A percentile compares a stretch with the other conserved stretches of the same genome.
These are phyloP conservation scores for Lasiodiplodia sp. DNA, from an alignment of 2,329 filamentous ascomycete species.

Conservation along the genomic window DNA sequence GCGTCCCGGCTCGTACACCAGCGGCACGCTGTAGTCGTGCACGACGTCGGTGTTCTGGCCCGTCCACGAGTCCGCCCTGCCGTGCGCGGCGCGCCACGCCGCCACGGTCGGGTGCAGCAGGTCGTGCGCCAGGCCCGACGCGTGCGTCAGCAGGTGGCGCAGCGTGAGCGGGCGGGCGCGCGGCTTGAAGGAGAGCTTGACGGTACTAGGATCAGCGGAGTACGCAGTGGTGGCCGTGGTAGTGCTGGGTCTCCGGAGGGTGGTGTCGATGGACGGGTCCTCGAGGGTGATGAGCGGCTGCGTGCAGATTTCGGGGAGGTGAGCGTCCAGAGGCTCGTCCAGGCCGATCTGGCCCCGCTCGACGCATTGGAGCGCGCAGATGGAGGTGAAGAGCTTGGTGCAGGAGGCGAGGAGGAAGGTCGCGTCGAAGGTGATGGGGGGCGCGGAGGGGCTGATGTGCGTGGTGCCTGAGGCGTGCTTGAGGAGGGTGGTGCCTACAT, in stretches of 20 bases:
- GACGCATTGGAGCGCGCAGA: constrained; percentile 45
- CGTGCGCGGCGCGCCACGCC: constrained; percentile 48
- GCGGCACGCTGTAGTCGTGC: constrained; percentile 44
- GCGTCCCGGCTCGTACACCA: constrained; percentile 47
- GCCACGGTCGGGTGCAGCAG: constrained; percentile 48
- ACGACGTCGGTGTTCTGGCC: constrained; percentile 31
- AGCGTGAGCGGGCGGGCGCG: constrained; percentile 41
- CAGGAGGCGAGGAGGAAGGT: constrained; percentile 41
- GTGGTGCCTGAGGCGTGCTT: not conserved
- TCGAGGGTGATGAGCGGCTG: constrained; percentile 31
- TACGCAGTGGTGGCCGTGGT: too few species aligned
- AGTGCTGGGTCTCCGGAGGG: not conserved
- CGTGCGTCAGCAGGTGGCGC: constrained; percentile 58
- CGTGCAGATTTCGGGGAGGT: constrained; percentile 37
- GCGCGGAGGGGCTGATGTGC: not conserved
- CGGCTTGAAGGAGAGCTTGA: constrained; percentile 30
- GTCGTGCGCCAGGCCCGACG: constrained; percentile 57
- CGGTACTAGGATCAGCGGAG: not conserved
- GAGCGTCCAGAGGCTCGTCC: constrained; percentile 34
- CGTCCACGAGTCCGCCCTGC: not conserved
- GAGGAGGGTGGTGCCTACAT: constrained; percentile 3
- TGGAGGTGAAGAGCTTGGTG: constrained; percentile 48
- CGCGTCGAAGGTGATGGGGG: not conserved
- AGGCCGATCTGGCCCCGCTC: constrained; percentile 43
- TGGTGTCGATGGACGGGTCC: not conserved